phyloP scores from a whole-genome alignment of 176 grass and related monocot species.

The Rhipidocladum racemiflorum region DNA sequence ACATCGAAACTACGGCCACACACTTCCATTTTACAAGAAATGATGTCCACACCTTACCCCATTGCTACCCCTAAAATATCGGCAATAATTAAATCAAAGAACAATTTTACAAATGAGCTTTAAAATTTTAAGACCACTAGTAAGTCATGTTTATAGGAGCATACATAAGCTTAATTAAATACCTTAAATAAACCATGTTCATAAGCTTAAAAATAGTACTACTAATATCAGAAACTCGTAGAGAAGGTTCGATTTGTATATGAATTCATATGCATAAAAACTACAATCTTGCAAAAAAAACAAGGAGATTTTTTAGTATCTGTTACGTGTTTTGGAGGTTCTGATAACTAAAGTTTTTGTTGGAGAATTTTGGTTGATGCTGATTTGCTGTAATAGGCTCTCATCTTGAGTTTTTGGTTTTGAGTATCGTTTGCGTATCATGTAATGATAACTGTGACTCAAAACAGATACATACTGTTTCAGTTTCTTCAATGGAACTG shows the following conservation, averaged over 20 bases:
- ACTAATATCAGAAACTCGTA: not conserved
- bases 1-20: constrained; percentile 10
- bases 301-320: too few species aligned
- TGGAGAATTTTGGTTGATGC: too few species aligned
- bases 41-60: not conserved
- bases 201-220: not conserved
- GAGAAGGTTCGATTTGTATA: not conserved
- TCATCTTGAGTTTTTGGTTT: too few species aligned
- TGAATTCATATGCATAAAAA: not conserved
- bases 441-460: too few species aligned
- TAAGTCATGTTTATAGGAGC: not conserved
- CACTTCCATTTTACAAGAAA: constrained; percentile 11
- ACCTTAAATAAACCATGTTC: not conserved
- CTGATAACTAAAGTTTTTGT: too few species aligned
- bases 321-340: too few species aligned
- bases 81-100: constrained; percentile 10
- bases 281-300: not conserved
- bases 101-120: not conserved
- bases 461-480: too few species aligned
- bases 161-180: not conserved
- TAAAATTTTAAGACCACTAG: not conserved
- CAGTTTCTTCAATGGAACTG: too few species aligned
- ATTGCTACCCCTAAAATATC: constrained; percentile 2
- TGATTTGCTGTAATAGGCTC: too few species aligned
- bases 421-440: too few species aligned